Base-by-base conservation (phyloP, 192 early-diverging fungal genomes). In the Ambispora gerdemannii region DNA sequence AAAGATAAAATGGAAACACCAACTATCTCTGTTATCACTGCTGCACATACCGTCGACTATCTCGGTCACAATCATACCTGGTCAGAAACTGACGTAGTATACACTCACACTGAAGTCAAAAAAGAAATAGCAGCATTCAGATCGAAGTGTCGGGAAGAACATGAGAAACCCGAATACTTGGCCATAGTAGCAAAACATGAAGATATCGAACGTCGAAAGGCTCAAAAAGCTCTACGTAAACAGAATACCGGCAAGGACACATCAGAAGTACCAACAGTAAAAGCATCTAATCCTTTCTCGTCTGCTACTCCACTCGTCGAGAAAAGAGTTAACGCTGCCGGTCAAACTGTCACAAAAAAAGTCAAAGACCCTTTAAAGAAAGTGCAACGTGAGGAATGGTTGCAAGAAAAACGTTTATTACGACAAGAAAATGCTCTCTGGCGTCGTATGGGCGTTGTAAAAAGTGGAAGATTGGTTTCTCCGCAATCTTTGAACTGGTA, bases 401-500 rank as follows among this genome's bases (percentile, higher is more conserved):
- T 43, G 38, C 38, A 70, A 47, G 68, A 70, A 24, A 70, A 70
- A 33, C 22, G 56, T 28, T 59, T 70, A 25, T 20, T 70, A n/a
- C 32, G 68, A 32, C 47, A 55, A 34, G 38, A 70, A 15, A 70
- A 70, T 43, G 38, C 38, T 38, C 35, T 70, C 27, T 70, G 68
- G 68, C 51, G 68, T 20, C 55, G 55, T 31, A 60, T 70, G 52
- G 55, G 68, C n/a, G 68, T 70, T n/a, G 36, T 17, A 0, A 59
- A 59, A 32, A 51, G 67, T 32, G 53, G 53, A 6, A 59, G 53
- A 31, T 32, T 70, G n/a, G 67, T 70, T n/a, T 34, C 32, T 28
- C 67, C 67, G 10, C 38, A 17, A 30, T 50, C 67, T 43, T 70
- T 70, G 32, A 70, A 70, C 32, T 70, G 67, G 67, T 70, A 70